Conservation (phyloP, 352 stramenopile genomes). For the Globisporangium orthogonon region DNA sequence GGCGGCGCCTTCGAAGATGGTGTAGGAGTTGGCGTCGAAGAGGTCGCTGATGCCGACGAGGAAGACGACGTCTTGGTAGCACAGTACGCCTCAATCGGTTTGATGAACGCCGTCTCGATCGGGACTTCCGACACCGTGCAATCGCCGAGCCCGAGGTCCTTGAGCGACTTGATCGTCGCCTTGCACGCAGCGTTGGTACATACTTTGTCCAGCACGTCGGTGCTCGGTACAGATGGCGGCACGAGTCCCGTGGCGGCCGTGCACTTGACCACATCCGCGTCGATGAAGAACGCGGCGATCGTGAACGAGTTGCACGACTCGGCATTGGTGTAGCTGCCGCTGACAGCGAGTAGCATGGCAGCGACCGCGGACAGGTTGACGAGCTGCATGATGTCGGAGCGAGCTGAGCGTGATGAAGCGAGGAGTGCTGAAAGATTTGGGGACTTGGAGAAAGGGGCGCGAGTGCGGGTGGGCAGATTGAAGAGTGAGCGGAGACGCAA, state of each 20-base stretch:
- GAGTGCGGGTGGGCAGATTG: neutral
- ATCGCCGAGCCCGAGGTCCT: conserved; percentile 4
- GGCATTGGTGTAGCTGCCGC: neutral
- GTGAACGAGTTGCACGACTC: neutral
- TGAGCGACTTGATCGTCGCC: neutral
- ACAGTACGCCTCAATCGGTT: conserved; percentile 4
- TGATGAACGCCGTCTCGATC: conserved; percentile 4
- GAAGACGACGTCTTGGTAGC: neutral
- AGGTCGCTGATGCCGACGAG: neutral
- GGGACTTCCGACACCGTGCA: neutral
- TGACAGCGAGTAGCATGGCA: neutral
- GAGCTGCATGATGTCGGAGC: neutral
- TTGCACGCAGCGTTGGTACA: neutral
- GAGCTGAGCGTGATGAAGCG: neutral
- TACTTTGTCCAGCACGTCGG: conserved; percentile 1
- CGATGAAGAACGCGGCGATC: neutral
- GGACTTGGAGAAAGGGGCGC: neutral
- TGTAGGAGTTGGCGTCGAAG: neutral
- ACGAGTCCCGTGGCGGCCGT: neutral
- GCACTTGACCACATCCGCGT: conserved; percentile 3
- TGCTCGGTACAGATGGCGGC: neutral
- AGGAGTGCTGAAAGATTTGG: too few relatives aligned
- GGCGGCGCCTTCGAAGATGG: neutral
- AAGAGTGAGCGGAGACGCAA: neutral
- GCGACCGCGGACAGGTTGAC: neutral